Evolutionary conservation across 129 eudicot genomes (phyloP).

Genomic region (Escallonia herrerae): DNA sequence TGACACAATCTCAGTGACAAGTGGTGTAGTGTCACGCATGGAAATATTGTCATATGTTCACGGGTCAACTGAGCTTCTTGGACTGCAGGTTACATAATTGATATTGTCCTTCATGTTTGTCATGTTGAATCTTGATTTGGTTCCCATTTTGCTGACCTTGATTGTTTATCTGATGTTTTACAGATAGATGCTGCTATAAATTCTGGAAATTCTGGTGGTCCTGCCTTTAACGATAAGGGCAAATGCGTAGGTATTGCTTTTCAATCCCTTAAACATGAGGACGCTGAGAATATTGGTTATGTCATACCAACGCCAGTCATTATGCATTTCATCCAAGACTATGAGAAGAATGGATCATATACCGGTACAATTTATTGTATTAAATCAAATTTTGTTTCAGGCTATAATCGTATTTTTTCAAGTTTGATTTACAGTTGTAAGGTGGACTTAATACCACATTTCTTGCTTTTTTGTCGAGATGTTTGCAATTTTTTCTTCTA

Average conservation of each 20-base stretch:
- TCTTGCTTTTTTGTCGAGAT: too few species aligned
- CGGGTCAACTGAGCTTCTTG: constrained; percentile 68
- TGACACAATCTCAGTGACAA: constrained; percentile 57
- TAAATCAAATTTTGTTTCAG: background rate
- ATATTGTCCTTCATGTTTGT: background rate
- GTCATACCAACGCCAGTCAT: constrained; percentile 66
- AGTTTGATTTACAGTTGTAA: too few species aligned
- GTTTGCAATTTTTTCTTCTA: background rate
- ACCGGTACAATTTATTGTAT: constrained; percentile 28
- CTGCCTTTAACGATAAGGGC: constrained; percentile 51
- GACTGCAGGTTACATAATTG: constrained; percentile 39
- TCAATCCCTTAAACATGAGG: constrained; percentile 63
- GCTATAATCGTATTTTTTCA: background rate
- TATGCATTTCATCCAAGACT: constrained; percentile 48
- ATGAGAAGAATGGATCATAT: constrained; percentile 50
- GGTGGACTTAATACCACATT: too few species aligned
- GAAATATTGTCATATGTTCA: constrained; percentile 62
- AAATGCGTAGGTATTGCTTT: constrained; percentile 63
- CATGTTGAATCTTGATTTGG: background rate
- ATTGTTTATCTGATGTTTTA: constrained; percentile 18
- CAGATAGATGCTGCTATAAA: constrained; percentile 68
- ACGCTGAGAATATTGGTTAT: constrained; percentile 59
- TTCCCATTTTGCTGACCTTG: constrained; percentile 3
- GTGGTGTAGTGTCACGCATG: constrained; percentile 64
- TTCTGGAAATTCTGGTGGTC: constrained; percentile 65